Conservation (phyloP, 2,329 filamentous ascomycete genomes). For the Keithomyces neogunnii region DNA sequence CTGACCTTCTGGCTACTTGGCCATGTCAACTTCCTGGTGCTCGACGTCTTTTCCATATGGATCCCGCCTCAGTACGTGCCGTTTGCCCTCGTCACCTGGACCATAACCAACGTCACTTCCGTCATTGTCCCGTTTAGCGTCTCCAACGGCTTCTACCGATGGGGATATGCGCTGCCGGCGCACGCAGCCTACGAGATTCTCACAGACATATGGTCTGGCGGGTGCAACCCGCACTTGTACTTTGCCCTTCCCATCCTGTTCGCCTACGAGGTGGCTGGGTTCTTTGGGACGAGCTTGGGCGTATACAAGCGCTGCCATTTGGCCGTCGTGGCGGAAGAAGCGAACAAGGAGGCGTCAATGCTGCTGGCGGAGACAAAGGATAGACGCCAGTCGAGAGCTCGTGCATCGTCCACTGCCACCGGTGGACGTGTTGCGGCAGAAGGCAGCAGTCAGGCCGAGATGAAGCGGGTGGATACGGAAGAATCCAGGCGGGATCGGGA, state of each 20-base stretch:
- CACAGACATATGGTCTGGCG: slow-evolving; percentile 12
- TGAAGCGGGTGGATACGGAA: background rate
- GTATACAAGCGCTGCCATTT: slow-evolving; percentile 10
- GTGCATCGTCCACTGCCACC: background rate
- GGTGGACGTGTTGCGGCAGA: background rate
- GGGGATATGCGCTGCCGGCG: slow-evolving; percentile 11
- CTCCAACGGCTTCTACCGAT: slow-evolving; percentile 11
- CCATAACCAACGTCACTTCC: slow-evolving; percentile 13
- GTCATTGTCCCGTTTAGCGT: slow-evolving; percentile 12
- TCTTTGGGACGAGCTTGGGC: slow-evolving; percentile 8
- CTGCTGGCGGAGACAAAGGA: slow-evolving; percentile 2
- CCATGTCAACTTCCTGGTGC: slow-evolving; percentile 12
- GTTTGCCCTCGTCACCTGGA: slow-evolving; percentile 13
- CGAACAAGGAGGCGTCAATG: slow-evolving; percentile 7
- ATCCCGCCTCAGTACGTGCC: slow-evolving; percentile 12
- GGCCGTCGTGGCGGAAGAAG: slow-evolving; percentile 10
- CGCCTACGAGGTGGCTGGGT: slow-evolving; percentile 10
- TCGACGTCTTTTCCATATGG: slow-evolving; percentile 16
- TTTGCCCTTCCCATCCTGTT: slow-evolving; percentile 13
- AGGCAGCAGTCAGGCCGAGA: background rate
- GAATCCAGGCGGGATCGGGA: background rate
- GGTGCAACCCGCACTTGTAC: slow-evolving; percentile 13
- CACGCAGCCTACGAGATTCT: slow-evolving; percentile 12
- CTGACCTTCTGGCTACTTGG: slow-evolving; percentile 13
- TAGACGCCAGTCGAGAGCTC: slow-evolving; percentile 1